phyloP scores from a whole-genome alignment of 208 protist genomes.

The Entamoeba invadens region DNA sequence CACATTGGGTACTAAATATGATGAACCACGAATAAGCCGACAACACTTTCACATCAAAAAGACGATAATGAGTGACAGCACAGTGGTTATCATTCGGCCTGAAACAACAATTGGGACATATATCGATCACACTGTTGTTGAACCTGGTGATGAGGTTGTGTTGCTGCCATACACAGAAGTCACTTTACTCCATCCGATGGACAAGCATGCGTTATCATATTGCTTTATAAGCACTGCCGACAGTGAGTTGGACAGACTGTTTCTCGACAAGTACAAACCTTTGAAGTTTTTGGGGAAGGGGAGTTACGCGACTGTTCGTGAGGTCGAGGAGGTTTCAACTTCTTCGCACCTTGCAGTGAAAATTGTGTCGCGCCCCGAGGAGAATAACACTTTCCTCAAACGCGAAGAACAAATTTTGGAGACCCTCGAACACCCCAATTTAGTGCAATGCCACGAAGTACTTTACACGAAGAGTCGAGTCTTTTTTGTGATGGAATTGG shows the following conservation, averaged over 20 bases:
- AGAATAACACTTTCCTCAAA: neutral
- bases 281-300: neutral
- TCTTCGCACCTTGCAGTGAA: neutral
- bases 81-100: neutral
- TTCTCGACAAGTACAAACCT: neutral
- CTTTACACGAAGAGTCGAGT: neutral
- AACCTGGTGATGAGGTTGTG: neutral
- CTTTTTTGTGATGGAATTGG: neutral
- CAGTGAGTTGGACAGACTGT: neutral
- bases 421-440: neutral
- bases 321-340: neutral
- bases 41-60: neutral
- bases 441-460: neutral
- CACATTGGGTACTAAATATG: no score
- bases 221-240: neutral
- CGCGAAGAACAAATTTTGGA: neutral
- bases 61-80: neutral
- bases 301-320: neutral
- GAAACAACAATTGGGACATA: neutral
- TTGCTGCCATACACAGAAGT: neutral
- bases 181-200: neutral
- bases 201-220: neutral
- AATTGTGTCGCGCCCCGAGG: neutral
- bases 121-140: neutral
- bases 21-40: neutral